Base-by-base conservation (phyloP, 129 eudicot genomes). In the Flaveria linearis region DNA sequence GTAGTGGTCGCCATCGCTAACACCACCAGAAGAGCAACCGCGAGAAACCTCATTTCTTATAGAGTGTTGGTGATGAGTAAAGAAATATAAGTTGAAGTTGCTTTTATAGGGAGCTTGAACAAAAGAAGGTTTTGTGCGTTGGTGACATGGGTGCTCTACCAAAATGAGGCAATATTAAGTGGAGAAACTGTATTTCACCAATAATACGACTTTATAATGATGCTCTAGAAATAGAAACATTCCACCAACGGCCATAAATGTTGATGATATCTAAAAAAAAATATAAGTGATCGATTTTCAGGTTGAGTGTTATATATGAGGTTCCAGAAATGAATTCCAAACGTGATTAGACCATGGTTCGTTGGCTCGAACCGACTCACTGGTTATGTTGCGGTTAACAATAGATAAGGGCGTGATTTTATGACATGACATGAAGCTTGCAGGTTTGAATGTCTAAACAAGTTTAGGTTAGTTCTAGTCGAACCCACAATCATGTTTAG, bases 151-250 rank as follows among this genome's bases (percentile, higher is more conserved):
- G 62, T 55, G 7, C 33, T 61, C 30, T 46, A 60, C 18, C 9
- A 46, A 74, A 61, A 61, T 64, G 72, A 64, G 65, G 56, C 76
- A 78, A 50, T 1, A 9, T 9, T 22, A 71, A 79, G 82, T 79
- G 82, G 82, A n/a, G 33, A 71, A 16, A 71, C 78, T 80, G 46
- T 80, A 74, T 41, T 66, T 41, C 58, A 42, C 69, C 45, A 73
- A 80, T 65, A 65, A 80, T 73, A n/a, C 69, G 65, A 53, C 43
- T 26, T 73, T 62, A 45, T 45, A 52, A 66, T 80, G 70, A 73
- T 79, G 74, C 61, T 79, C 55, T 61, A 33, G 75, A 80, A 80
- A 80, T 80, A 80, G 83, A 73, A 80, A 64, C 76, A 60, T 71
- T 50, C 77, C 82, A 71, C 77, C 77, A 71, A 47, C 28, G 67